Evolutionary conservation across 495 filamentous ascomycete genomes (phyloP), one percentile per base, ranked within the genome.

Genomic region (Daldinia loculata): DNA sequence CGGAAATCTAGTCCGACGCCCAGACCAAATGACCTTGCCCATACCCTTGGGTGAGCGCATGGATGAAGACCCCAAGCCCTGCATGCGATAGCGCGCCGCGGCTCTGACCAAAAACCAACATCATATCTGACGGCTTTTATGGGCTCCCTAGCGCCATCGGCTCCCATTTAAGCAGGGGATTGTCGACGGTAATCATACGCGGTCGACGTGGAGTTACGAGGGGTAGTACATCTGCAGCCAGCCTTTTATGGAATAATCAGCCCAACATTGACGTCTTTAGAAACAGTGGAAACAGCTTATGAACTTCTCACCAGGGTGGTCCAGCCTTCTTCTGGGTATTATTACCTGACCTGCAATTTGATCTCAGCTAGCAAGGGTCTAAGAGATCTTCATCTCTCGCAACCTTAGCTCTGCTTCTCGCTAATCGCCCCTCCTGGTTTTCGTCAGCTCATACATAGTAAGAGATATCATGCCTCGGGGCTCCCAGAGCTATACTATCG

Each of bases 131-230:
- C 61, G 61, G 64, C 60, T 69, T 73, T 69, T 73, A 73, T 73
- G 70, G 70, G 61, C 61, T 66, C 48, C 65, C 53, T 73, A 73
- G 70, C 66, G 70, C 70, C 70, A 73, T 73, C 70, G 70, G 70
- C 70, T 73, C 65, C 70, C 57, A 73, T 66, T 73, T 48, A 52
- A 63, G 66, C 70, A 73, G 70, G 70, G 70, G 65, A 66, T 66
- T 53, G 61, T 64, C 39, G 50, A 69, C 62, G 70, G 70, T 73
- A 73, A 69, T 73, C 70, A 73, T 69, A 69, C 70, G 66, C 62
- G 62, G 70, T 73, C 61, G 65, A 73, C 70, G 70, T 69, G 70
- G 70, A 72, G 65, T 73, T 61, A 73, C 70, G 70, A 73, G 70
- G 70, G 70, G 70, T 73, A 73, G 70, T 58, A 69, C n/a, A n/a